phyloP scores from a whole-genome alignment of 108 stramenopile genomes.

The Parietichytrium sp. region DNA sequence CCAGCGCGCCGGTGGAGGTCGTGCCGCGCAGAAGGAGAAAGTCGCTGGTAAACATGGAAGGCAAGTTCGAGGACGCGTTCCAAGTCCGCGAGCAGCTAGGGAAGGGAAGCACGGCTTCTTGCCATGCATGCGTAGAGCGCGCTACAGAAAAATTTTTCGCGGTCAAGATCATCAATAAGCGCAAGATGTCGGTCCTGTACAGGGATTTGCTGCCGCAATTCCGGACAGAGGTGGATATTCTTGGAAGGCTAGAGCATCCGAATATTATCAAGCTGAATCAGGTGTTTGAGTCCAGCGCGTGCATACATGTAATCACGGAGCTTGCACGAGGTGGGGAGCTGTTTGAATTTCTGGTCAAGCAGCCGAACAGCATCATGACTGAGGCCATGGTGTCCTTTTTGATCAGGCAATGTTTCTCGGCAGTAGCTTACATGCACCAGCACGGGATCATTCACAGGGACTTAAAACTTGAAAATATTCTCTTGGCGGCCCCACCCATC shows the following conservation, averaged over 20 bases:
- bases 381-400: slow-evolving; percentile 41
- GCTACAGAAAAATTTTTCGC: background rate
- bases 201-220: slow-evolving; percentile 21
- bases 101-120: slow-evolving; percentile 17
- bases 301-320: slow-evolving; percentile 38
- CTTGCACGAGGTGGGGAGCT: slow-evolving; percentile 41
- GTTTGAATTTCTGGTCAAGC: slow-evolving; percentile 9
- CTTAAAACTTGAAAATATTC: slow-evolving; percentile 49
- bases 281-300: background rate
- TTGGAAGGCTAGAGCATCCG: slow-evolving; percentile 3
- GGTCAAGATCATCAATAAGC: slow-evolving; percentile 20
- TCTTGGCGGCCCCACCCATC: background rate
- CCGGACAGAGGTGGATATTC: slow-evolving; percentile 1
- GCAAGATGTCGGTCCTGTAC: slow-evolving; percentile 11
- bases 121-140: background rate
- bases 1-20: no score
- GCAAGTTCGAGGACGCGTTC: background rate
- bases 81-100: background rate
- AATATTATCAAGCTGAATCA: background rate
- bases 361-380: slow-evolving; percentile 19
- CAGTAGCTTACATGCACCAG: slow-evolving; percentile 44
- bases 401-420: slow-evolving; percentile 27
- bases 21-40: no score
- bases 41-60: no score
- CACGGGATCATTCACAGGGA: slow-evolving; percentile 48